Conservation (phyloP, 805 yeast genomes). For the Komagataella populi region DNA sequence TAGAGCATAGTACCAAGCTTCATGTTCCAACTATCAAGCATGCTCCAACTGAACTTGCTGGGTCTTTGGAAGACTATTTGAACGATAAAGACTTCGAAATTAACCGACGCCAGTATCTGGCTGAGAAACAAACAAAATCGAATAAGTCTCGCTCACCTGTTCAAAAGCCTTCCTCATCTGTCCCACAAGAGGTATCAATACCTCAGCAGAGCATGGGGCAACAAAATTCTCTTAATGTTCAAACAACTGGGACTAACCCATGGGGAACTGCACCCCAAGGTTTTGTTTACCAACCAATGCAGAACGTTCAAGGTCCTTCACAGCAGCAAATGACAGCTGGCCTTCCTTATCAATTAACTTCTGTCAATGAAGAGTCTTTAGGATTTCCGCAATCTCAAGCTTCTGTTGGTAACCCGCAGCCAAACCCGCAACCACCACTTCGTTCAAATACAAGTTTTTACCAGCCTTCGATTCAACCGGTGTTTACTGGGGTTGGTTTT, state of each 20-base stretch:
- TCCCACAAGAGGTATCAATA: background rate
- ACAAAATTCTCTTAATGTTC: conserved; percentile 7
- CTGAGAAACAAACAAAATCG: conserved; percentile 38
- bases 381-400: background rate
- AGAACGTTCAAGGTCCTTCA: background rate
- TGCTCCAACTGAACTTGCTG: conserved; percentile 88
- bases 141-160: background rate
- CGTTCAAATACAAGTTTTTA: background rate
- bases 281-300: background rate
- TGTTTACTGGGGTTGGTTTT: conserved; percentile 45
- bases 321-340: conserved; percentile 3
- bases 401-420: conserved; percentile 1
- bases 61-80: conserved; percentile 78
- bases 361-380: background rate
- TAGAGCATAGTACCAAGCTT: conserved; percentile 75
- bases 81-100: conserved; percentile 75
- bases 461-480: conserved; percentile 11
- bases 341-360: background rate
- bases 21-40: conserved; percentile 94
- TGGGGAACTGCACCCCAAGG: conserved; percentile 5
- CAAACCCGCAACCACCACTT: conserved; percentile 3
- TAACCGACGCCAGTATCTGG: conserved; percentile 65
- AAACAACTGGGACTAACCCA: conserved; percentile 15
- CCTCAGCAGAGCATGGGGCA: background rate
- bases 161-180: background rate